phyloP scores from a whole-genome alignment of 495 filamentous ascomycete genomes.

The Neurospora pannonica region DNA sequence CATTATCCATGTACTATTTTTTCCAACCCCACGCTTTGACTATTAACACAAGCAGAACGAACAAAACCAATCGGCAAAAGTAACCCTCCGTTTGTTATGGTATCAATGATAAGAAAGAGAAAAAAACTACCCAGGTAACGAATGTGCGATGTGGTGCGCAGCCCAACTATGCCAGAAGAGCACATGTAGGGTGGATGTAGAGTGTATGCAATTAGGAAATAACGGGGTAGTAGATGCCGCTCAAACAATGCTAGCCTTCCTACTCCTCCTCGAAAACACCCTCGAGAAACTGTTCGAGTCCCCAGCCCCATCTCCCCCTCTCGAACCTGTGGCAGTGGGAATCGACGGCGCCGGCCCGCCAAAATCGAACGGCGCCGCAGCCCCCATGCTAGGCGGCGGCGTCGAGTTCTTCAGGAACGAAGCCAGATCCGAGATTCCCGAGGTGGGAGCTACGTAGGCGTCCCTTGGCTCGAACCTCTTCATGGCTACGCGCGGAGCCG shows the following conservation, averaged over 20 bases:
- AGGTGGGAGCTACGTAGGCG: conserved; percentile 25
- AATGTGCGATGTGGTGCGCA: background rate
- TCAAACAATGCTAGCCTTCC: conserved; percentile 19
- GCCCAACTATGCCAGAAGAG: background rate
- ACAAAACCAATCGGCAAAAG: background rate
- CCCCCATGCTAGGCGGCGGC: conserved; percentile 43
- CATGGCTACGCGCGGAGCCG: conserved; percentile 31
- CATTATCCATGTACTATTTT: background rate
- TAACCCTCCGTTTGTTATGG: background rate
- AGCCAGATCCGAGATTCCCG: conserved; percentile 61
- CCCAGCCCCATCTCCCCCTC: background rate
- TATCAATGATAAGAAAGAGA: background rate
- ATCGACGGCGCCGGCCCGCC: background rate
- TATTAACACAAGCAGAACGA: background rate
- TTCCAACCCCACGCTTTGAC: background rate
- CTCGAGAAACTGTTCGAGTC: conserved; percentile 7
- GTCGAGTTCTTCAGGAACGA: conserved; percentile 71
- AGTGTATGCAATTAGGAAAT: background rate
- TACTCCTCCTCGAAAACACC: conserved; percentile 14
- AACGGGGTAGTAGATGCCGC: background rate
- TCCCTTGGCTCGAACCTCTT: conserved; percentile 47
- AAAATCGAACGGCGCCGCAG: conserved; percentile 2
- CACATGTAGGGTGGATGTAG: background rate
- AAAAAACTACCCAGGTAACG: background rate
- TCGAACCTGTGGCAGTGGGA: background rate